Evolutionary conservation across 2,329 filamentous ascomycete genomes (phyloP), one percentile per base, ranked within the genome.

Genomic region (Lasiodiplodia sp.): DNA sequence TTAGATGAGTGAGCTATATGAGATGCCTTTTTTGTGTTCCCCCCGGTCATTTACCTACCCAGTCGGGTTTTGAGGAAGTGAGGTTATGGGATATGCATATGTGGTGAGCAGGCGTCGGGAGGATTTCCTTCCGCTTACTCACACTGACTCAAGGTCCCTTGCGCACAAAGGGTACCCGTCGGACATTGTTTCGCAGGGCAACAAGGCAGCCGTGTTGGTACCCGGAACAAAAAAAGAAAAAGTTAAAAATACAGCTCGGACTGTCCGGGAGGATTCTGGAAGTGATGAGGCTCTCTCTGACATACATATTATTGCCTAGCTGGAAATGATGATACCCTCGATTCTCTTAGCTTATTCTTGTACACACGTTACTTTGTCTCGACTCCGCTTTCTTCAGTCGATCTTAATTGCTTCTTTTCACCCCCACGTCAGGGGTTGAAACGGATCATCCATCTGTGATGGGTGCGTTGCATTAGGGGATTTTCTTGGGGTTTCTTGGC

Each of bases 271-370:
- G 58, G 40, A 51, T 31, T 47, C 6, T 38, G 31, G 40, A 21
- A 47, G 25, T 63, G 25, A 28, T 40, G 31, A 56, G 25, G 5
- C 25, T 62, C n/a, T 40, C 25, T 58, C 56, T 58, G 23, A 58
- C 56, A 44, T 58, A 28, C 58, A 47, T 14, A 40, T 14, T 40
- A 14, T 16, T 21, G 16, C 40, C 34, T 40, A 49, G 40, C 28
- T 51, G 40, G 37, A 57, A 57, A 57, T 14, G n/a, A 63, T 63
- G 58, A 63, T 63, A 63, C 40, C 40, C 58, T 51, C 28, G n/a
- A 34, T 14, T 60, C 51, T 49, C 47, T 34, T 21, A 25, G 58
- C 40, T 63, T 63, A 37, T 63, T 31, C 40, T 63, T 34, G 58
- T 51, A 49, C 40, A 21, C 21, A 40, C 38, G 14, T 12, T 40